Evolutionary conservation across 805 yeast species (phyloP).

Genomic region (Suhomyces xylopsoci): DNA sequence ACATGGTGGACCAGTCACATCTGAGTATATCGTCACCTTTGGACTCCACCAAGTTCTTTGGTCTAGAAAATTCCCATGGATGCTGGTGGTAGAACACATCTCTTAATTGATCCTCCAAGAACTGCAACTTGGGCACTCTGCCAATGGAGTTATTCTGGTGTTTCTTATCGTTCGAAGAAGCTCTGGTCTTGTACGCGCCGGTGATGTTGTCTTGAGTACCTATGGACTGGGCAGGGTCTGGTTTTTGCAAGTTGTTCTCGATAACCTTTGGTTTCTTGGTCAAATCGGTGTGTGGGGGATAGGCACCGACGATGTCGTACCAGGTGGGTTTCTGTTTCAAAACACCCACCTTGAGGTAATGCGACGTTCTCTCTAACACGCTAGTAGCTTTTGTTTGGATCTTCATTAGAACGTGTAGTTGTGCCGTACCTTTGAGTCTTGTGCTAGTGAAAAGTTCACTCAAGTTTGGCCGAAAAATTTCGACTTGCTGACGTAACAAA

Average conservation of each 20-base stretch:
- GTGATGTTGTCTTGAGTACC: conserved; percentile 16
- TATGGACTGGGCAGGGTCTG: conserved; percentile 26
- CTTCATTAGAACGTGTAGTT: conserved; percentile 40
- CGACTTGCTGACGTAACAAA: too few relatives aligned
- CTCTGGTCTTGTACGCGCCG: conserved; percentile 46
- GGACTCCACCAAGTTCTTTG: conserved; percentile 78
- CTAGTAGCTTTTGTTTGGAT: conserved; percentile 67
- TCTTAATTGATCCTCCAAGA: conserved; percentile 79
- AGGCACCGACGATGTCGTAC: conserved; percentile 78
- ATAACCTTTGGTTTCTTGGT: conserved; percentile 42
- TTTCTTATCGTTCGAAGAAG: conserved; percentile 31
- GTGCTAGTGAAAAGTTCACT: neutral
- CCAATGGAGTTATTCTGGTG: conserved; percentile 41
- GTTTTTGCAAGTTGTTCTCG: conserved; percentile 19
- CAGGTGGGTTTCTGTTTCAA: conserved; percentile 76
- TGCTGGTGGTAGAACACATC: conserved; percentile 83
- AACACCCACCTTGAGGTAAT: conserved; percentile 68
- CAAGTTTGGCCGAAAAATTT: neutral
- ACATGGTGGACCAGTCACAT: conserved; percentile 76
- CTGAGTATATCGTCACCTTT: conserved; percentile 53
- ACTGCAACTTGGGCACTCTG: conserved; percentile 52
- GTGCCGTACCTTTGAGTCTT: neutral
- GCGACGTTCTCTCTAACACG: conserved; percentile 78
- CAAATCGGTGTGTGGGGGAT: conserved; percentile 74
- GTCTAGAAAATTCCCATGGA: conserved; percentile 97